Evolutionary conservation across 1,139 yeast genomes (phyloP), one percentile per base, ranked within the genome.

Genomic region (Kurtzmaniella quercitrusa): DNA sequence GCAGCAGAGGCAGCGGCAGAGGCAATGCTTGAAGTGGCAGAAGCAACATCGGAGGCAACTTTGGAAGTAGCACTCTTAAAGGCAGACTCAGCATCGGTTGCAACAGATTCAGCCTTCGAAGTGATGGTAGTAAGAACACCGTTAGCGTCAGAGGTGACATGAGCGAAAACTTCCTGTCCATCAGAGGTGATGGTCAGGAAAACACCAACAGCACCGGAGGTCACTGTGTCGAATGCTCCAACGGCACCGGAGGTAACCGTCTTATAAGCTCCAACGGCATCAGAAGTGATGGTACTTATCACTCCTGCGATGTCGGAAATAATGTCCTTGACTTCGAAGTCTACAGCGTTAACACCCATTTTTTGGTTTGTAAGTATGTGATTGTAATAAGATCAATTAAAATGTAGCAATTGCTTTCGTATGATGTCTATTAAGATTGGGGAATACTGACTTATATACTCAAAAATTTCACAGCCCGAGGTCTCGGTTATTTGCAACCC

Each of bases 331-430:
- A 54, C 57, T 39, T 59, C 60, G 52, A 46, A 59, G 18, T 55
- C 49, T 34, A 57, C 52, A 42, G 62, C 65, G 55, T 60, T 60
- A 19, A 53, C 43, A 46, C 56, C 56, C 53, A 46, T 46, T 27
- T 27, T n/a, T 27, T 7, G 14, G 10, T 41, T 25, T 42, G 36
- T 11, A 25, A 21, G 15, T 11, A 15, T 15, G 10, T 39, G 25
- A 16, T 17, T n/a, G 39, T 12, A 19, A 29, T 37, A 18, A 38
- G 21, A 15, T 11, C 11, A 16, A 17, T 23, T 2, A 10, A n/a
- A n/a, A 27, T 27, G 3, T 11, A 27, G 31, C 14, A 11, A 21
- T 21, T 21, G 23, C 23, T 21, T 5, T 21, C 8, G 23, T 5
- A 21, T 8, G 4, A 8, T 21, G 23, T 8, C 4, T 5, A 21